Evolutionary conservation across 2,329 filamentous ascomycete species (phyloP), one percentile per base, ranked within the genome.

Genomic region (Emergomyces africanus): DNA sequence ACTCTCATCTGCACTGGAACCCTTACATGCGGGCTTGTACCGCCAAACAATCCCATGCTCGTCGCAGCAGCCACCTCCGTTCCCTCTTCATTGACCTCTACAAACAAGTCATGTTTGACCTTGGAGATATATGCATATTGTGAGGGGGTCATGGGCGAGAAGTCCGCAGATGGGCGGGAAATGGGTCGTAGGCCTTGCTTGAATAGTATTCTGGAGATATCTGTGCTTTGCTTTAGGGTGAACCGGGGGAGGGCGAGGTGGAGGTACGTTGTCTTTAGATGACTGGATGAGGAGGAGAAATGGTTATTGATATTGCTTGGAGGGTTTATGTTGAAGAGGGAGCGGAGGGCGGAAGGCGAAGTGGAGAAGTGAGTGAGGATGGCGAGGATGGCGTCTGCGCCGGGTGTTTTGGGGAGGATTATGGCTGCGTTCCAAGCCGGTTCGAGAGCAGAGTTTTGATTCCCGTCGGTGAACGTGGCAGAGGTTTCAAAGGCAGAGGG

Each of bases 71-170:
- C 59, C 15, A 60, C 35, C 48, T 60, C 59, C 2, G 59, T 60
- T 15, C 59, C 59, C 51, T 60, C 30, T 37, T 57, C 59, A 49
- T 57, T 60, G 14, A 60, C 59, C 35, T 60, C 59, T 33, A 60
- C 42, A 25, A 60, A 53, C 25, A 60, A n/a, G 39, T 60, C 54
- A 46, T 60, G 59, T 20, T 50, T 42, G 18, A 60, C 37, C 15
- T 30, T 35, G 2, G 33, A 18, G 15, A 60, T 46, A 28, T 18
- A 30, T 12, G 48, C 54, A 12, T 55, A 46, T 10, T 25, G 14
- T 14, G 41, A 39, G 18, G 35, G 30, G 15, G 51, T 35, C 15
- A 60, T 57, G 14, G 44, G 59, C 10, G 33, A 28, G 49, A 60
- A 57, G 37, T 54, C 46, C 5, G 23, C 5, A 6, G 54, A 57